Conservation (phyloP, 2,329 filamentous ascomycete genomes). For the Cryphonectria naterciae region DNA sequence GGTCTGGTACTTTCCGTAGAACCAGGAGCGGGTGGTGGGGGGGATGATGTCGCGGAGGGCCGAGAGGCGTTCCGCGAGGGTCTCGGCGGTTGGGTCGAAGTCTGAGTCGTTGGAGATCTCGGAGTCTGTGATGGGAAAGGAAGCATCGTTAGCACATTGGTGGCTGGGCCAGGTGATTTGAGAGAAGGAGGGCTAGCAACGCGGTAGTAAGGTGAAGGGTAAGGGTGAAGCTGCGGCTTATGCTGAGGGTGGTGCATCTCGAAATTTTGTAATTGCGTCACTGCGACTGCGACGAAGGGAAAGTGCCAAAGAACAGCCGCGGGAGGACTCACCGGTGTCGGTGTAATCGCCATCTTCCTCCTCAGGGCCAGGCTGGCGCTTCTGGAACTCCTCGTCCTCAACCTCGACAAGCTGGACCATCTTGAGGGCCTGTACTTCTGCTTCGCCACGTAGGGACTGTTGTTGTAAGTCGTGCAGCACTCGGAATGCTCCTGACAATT, state of each 20-base stretch:
- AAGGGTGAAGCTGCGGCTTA: constrained; percentile 6
- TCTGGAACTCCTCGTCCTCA: constrained; percentile 91
- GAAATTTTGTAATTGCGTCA: constrained; percentile 29
- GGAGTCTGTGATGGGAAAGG: constrained; percentile 59
- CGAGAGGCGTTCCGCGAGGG: constrained; percentile 69
- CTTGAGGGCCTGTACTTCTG: constrained; percentile 41
- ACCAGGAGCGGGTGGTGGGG: constrained; percentile 70
- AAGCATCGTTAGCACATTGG: constrained; percentile 14
- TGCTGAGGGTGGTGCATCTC: constrained; percentile 9
- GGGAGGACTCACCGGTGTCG: constrained; percentile 72
- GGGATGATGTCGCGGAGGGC: constrained; percentile 79
- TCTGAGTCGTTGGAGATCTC: constrained; percentile 83
- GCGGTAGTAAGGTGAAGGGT: constrained; percentile 6
- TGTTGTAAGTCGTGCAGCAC: neutral
- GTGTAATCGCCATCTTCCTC: constrained; percentile 92
- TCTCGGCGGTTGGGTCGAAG: constrained; percentile 62
- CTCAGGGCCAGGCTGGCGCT: constrained; percentile 69
- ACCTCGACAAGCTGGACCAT: constrained; percentile 99
- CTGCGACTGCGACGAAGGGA: neutral
- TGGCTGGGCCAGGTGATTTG: neutral
- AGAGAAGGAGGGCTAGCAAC: neutral
- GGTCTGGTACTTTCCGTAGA: constrained; percentile 62
- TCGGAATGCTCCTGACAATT: neutral
- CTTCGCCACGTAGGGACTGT: neutral
- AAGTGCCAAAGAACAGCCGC: neutral